Evolutionary conservation across 441 rosid genomes (phyloP).

Genomic region (Iberis amara): DNA sequence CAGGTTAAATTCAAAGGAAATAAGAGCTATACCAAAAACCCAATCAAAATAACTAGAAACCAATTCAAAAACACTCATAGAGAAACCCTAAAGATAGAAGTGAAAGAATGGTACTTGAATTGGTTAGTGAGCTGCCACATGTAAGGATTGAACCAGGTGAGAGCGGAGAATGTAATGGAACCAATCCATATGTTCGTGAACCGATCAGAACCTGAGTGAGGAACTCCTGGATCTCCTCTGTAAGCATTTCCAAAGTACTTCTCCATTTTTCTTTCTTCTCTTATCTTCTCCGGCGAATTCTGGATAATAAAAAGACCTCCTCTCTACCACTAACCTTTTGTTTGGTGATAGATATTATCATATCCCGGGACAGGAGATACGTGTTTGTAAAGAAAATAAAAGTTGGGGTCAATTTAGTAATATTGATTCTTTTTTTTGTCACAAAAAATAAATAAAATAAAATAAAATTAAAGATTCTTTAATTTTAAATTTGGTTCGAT

Average conservation of each 20-base stretch:
- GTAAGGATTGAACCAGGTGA: conserved; percentile 66
- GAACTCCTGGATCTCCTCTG: conserved; percentile 91
- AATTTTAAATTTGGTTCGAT: no score
- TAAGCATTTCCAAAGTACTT: conserved; percentile 85
- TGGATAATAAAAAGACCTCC: not conserved
- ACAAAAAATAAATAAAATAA: no score
- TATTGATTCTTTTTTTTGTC: no score
- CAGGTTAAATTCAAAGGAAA: not conserved
- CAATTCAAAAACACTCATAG: conserved; percentile 14
- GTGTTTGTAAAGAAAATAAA: no score
- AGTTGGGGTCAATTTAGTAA: not conserved
- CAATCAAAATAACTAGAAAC: not conserved
- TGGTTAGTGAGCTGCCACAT: conserved; percentile 75
- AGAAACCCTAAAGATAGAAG: not conserved
- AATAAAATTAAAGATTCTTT: no score
- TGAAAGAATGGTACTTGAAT: conserved; percentile 46
- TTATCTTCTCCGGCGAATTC: conserved; percentile 19
- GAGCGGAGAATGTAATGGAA: conserved; percentile 55
- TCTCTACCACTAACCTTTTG: not conserved
- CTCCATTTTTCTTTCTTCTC: conserved; percentile 45
- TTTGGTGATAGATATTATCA: conserved; percentile 15
- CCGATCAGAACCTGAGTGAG: conserved; percentile 64
- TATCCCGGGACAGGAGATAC: not conserved
- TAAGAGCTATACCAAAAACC: not conserved
- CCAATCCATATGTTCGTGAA: conserved; percentile 83